Evolutionary conservation across 176 grass and related monocot genomes (phyloP), one percentile per base, ranked within the genome.

Genomic region (Raddia guianensis): DNA sequence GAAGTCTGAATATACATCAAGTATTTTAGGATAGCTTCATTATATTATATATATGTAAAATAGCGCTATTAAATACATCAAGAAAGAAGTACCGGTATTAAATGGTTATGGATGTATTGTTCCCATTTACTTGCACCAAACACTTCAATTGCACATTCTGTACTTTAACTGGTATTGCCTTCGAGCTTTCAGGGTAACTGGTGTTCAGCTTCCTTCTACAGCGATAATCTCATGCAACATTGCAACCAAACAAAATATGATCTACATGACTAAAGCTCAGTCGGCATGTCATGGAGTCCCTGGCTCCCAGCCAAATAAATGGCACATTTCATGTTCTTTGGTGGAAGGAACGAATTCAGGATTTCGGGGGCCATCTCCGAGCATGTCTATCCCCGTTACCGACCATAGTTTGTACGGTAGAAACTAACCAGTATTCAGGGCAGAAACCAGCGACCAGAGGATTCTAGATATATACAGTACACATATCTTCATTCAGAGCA

Each of bases 101-200:
- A 51, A 12, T 54, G 52, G 7, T 54, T 54, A 7, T 72, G 27
- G 5, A 33, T 16, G 34, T 51, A 51, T 52, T 21, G 64, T 63
- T 77, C 58, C 32, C 7, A 51, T 72, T 72, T 77, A 63, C 14
- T 50, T 49, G 13, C 43, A 66, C 48, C 21, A 52, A 72, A 14
- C 48, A 9, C 15, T 20, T 53, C 15, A 58, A 58, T 48, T 11
- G 51, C 13, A 80, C 40, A 80, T 2, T 51, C 6, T 16, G 8
- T 57, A 58, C 52, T 56, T 81, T 47, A 19, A n/a, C 21, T 7
- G 19, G 76, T 79, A 61, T 48, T 35, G 42, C 51, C 56, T 51
- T 72, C 51, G 45, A 21, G 16, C 12, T 72, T 82, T 48, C 79
- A 82, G 55, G 68, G 16, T 0, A 49, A 33, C 46, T 19, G 40